Evolutionary conservation across 495 filamentous ascomycete genomes (phyloP), one percentile per base, ranked within the genome.

Genomic region (Talaromyces thailandensis): DNA sequence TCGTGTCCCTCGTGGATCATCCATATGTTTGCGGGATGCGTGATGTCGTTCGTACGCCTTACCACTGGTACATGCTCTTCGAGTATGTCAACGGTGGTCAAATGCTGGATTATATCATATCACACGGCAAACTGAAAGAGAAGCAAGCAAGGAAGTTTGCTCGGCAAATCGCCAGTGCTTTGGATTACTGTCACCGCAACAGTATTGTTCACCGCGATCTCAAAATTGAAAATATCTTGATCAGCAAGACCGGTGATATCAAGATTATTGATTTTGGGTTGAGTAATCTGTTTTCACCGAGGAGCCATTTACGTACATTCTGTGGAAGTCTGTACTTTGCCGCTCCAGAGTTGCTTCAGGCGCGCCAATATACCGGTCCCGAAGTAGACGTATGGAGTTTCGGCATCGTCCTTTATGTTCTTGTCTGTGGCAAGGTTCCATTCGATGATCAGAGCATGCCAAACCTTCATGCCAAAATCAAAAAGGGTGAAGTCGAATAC

Each of bases 31-130:
- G 94, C 73, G 93, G 88, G 6, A 92, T 99, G 85, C 84, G 92
- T 63, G 94, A 99, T 75, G 91, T 96, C 14, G 86, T 97, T 58
- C 89, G 92, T 24, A 98, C 94, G 18, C 90, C 92, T 68, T 94
- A 96, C 74, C 94, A 99, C 73, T 99, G 94, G 94, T 99, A 99
- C 73, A 99, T 99, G 94, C 85, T 99, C 24, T 99, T 98, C 70
- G 94, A 99, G 77, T 96, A 96, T 72, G 95, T 99, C 75, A 97
- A 99, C 71, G 94, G 94, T 56, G 95, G 94, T 14, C 94, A 99
- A 73, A 99, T 99, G 94, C 84, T 99, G 50, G 94, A 99, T 77
- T 99, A 99, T 73, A 99, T 99, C 74, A 99, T 99, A 69, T 96
- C 92, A 12, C 94, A 99, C 70, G 95, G 94, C 56, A 88, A 93